Conservation (phyloP, 2,329 filamentous ascomycete genomes). For the Aspergillus glaucus region DNA sequence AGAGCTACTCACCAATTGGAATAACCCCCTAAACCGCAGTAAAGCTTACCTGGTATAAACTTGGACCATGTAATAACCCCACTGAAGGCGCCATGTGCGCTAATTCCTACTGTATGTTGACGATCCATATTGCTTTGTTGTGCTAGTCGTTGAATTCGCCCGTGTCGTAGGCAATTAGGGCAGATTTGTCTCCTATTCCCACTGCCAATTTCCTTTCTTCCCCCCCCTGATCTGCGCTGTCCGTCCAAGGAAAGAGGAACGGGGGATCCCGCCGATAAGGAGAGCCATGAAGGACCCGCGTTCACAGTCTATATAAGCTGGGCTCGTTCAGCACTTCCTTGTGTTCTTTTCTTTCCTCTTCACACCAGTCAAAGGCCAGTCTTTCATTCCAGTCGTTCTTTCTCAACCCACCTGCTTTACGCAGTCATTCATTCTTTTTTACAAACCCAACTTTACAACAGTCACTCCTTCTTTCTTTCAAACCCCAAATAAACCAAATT, state of each 20-base stretch:
- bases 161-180: no score
- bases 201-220: neutral
- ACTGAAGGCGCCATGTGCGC: neutral
- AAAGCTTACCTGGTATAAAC: neutral
- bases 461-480: conserved; percentile 18
- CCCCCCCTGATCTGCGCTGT: neutral
- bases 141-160: no score
- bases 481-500: conserved; percentile 3
- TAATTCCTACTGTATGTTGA: neutral
- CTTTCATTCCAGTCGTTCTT: conserved; percentile 18
- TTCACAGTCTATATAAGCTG: conserved; percentile 18
- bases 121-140: neutral
- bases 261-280: neutral
- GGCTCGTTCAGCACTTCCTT: neutral
- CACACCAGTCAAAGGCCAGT: conserved; percentile 14
- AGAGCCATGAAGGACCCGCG: neutral
- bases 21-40: neutral
- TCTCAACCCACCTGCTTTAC: conserved; percentile 3
- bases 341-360: conserved; percentile 2
- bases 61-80: neutral
- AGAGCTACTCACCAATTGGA: no score
- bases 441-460: conserved; percentile 2
- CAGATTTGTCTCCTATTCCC: neutral
- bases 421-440: conserved; percentile 8
- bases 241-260: neutral